These are phyloP conservation scores for Avena atlantica DNA, from an alignment of 176 grass and related monocot species.

Conservation along the genomic window DNA sequence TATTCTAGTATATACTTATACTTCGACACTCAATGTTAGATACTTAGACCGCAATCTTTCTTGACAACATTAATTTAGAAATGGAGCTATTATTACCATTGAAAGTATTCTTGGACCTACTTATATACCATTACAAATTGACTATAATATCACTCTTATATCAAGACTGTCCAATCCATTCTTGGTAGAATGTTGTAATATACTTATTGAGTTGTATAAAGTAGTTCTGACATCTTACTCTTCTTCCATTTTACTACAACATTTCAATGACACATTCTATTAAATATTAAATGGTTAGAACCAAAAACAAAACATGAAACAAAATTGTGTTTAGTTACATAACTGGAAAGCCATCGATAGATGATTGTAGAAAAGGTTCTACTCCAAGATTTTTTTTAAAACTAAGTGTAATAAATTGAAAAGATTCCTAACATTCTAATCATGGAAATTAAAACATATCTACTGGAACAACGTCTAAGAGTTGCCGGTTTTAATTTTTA, in stretches of 20 bases:
- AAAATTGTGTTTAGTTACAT: background rate
- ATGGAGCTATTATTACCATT: no score
- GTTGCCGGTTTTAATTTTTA: background rate
- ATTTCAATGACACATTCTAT: background rate
- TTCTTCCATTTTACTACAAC: background rate
- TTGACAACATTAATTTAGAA: no score
- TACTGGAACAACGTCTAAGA: background rate
- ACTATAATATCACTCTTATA: no score
- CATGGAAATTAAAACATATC: background rate
- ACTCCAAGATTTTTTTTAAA: background rate
- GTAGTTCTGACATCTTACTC: no score
- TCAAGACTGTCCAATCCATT: no score
- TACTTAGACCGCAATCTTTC: no score
- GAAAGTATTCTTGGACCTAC: no score
- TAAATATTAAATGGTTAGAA: background rate
- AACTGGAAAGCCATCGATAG: background rate
- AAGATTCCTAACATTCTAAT: background rate
- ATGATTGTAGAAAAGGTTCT: background rate
- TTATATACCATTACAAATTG: no score
- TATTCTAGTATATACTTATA: no score
- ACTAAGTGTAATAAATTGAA: background rate
- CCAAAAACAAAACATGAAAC: background rate
- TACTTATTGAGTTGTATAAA: no score
- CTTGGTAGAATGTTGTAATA: no score
- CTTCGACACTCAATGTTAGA: no score